Conservation (phyloP, 495 filamentous ascomycete species). For the Penicillium maclennaniae region DNA sequence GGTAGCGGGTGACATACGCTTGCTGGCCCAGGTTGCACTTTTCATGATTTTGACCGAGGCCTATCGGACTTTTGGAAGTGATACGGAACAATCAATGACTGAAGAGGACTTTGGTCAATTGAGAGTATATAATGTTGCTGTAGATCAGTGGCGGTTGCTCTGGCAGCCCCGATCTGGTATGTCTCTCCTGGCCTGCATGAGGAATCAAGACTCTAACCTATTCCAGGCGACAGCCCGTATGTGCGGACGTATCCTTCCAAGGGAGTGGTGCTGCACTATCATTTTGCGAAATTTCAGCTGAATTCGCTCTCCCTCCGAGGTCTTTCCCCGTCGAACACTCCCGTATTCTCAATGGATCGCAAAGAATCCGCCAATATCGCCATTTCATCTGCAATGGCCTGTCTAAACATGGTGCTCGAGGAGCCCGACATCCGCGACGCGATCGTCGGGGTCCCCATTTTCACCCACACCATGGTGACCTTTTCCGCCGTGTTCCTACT, state of each 20-base stretch:
- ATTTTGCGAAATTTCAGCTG: slow-evolving; percentile 58
- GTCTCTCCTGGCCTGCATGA: slow-evolving; percentile 7
- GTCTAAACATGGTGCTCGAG: slow-evolving; percentile 52
- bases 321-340: slow-evolving; percentile 45
- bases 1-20: slow-evolving; percentile 49
- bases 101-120: slow-evolving; percentile 52
- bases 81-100: slow-evolving; percentile 49
- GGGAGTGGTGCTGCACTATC: slow-evolving; percentile 57
- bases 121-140: slow-evolving; percentile 49
- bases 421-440: slow-evolving; percentile 55
- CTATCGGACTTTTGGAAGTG: slow-evolving; percentile 55
- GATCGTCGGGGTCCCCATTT: slow-evolving; percentile 56
- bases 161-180: slow-evolving; percentile 52
- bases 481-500: slow-evolving; percentile 56
- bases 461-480: slow-evolving; percentile 61
- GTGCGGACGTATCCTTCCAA: slow-evolving; percentile 57
- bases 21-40: slow-evolving; percentile 53
- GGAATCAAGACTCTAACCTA: neutral
- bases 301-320: slow-evolving; percentile 56
- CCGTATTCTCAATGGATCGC: slow-evolving; percentile 51
- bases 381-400: slow-evolving; percentile 53
- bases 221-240: slow-evolving; percentile 46
- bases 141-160: slow-evolving; percentile 55
- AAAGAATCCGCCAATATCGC: slow-evolving; percentile 54
- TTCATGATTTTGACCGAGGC: slow-evolving; percentile 56